Conservation (phyloP, 2,329 filamentous ascomycete species). For the Talaromyces sp. region DNA sequence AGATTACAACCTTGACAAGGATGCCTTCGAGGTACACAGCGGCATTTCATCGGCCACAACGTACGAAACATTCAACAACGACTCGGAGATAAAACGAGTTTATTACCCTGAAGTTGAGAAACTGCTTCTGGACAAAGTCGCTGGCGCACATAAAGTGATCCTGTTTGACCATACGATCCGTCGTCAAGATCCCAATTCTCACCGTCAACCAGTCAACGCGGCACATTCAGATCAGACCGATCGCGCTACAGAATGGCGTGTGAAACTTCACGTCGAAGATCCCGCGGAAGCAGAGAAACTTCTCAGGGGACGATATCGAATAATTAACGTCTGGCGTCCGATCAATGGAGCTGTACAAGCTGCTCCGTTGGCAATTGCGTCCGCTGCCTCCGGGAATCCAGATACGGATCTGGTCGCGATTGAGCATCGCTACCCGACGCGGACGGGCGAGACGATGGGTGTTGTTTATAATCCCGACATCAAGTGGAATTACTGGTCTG, state of each 20-base stretch:
- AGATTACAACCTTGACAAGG: slow-evolving; percentile 62
- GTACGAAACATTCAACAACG: slow-evolving; percentile 56
- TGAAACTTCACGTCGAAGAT: slow-evolving; percentile 60
- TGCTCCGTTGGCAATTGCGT: slow-evolving; percentile 55
- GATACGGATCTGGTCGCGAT: slow-evolving; percentile 61
- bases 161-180: slow-evolving; percentile 89
- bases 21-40: slow-evolving; percentile 67
- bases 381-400: slow-evolving; percentile 51
- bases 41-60: slow-evolving; percentile 53
- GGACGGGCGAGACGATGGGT: slow-evolving; percentile 68
- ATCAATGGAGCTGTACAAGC: slow-evolving; percentile 55
- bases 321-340: slow-evolving; percentile 83
- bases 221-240: slow-evolving; percentile 83
- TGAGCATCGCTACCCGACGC: slow-evolving; percentile 66
- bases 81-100: slow-evolving; percentile 61
- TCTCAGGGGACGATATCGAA: slow-evolving; percentile 65
- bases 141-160: slow-evolving; percentile 61
- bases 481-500: slow-evolving; percentile 74
- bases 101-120: slow-evolving; percentile 84
- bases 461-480: slow-evolving; percentile 59
- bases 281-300: slow-evolving; percentile 60
- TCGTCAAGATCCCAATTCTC: slow-evolving; percentile 54
- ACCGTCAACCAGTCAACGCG: slow-evolving; percentile 63
- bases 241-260: slow-evolving; percentile 60
- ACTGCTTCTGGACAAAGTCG: slow-evolving; percentile 62